Conservation (phyloP, 225 moss, liverwort and hornwort species). For the Climacium dendroides region DNA sequence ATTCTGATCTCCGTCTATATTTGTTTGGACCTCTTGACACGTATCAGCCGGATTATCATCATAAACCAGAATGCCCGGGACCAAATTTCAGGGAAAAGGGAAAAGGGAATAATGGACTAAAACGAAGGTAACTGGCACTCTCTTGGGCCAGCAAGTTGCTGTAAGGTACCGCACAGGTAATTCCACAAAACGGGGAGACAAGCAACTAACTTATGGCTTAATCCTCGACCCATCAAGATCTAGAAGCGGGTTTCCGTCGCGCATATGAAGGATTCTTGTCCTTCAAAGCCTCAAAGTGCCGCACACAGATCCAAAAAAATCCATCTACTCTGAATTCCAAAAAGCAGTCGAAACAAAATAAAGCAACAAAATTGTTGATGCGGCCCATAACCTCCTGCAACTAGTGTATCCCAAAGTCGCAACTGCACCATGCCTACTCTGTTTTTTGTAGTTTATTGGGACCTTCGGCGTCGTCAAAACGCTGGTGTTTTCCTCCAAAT, state of each 20-base stretch:
- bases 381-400: background rate
- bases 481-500: slow-evolving; percentile 35
- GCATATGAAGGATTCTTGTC: background rate
- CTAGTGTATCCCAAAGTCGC: background rate
- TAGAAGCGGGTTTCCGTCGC: background rate
- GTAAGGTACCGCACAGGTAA: background rate
- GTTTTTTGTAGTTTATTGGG: slow-evolving; percentile 18
- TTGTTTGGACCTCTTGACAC: background rate
- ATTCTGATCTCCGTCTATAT: background rate
- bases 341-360: background rate
- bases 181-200: background rate
- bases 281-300: background rate
- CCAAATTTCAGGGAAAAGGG: background rate
- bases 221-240: background rate
- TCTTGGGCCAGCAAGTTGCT: background rate
- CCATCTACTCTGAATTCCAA: background rate
- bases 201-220: background rate
- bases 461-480: slow-evolving; percentile 10
- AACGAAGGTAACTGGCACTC: background rate
- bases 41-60: background rate
- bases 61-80: background rate
- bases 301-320: background rate
- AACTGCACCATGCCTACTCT: slow-evolving; percentile 9
- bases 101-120: background rate
- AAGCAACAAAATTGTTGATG: slow-evolving; percentile 25